Percentiles rank a stretch among this genome's conserved stretches.
These are phyloP conservation scores for Acanthamoeba polyphaga DNA, from an alignment of 208 protist species.

Conservation along the genomic window DNA sequence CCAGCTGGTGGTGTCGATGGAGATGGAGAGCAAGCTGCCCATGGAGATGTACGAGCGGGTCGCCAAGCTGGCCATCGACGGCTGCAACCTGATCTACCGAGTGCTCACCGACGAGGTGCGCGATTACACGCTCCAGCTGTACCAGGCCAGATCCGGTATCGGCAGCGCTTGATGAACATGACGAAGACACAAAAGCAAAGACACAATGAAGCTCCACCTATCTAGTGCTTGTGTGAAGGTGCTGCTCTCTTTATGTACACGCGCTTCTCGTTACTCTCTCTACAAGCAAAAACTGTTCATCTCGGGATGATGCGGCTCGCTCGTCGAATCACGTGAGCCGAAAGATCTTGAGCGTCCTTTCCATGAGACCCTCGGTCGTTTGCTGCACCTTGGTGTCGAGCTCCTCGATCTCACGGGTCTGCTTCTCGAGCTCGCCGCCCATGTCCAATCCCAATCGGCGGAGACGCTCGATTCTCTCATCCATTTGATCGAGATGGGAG, in stretches of 20 bases:
- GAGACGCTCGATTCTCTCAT: neutral
- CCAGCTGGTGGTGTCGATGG: slow-evolving; percentile 82
- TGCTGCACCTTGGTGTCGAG: slow-evolving; percentile 32
- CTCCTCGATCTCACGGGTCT: neutral
- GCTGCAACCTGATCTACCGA: slow-evolving; percentile 86
- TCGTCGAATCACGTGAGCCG: neutral
- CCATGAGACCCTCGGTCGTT: neutral
- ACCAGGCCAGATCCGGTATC: slow-evolving; percentile 37
- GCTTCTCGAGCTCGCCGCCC: slow-evolving; percentile 30
- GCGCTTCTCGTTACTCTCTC: neutral
- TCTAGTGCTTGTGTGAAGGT: neutral
- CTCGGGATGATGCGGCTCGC: neutral
- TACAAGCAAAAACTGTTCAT: neutral
- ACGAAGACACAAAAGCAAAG: neutral
- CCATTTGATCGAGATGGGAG: slow-evolving; percentile 29
- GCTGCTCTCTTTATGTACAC: neutral
- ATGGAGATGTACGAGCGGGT: slow-evolving; percentile 88
- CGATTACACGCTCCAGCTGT: slow-evolving; percentile 57
- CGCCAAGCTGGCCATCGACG: slow-evolving; percentile 83
- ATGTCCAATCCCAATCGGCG: neutral
- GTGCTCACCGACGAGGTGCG: slow-evolving; percentile 49
- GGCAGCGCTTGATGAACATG: neutral
- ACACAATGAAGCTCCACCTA: neutral
- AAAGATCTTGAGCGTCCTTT: slow-evolving; percentile 49
- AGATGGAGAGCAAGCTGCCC: slow-evolving; percentile 90